Conservation (phyloP, 2,329 filamentous ascomycete genomes). For the Akanthomyces lecanii region DNA sequence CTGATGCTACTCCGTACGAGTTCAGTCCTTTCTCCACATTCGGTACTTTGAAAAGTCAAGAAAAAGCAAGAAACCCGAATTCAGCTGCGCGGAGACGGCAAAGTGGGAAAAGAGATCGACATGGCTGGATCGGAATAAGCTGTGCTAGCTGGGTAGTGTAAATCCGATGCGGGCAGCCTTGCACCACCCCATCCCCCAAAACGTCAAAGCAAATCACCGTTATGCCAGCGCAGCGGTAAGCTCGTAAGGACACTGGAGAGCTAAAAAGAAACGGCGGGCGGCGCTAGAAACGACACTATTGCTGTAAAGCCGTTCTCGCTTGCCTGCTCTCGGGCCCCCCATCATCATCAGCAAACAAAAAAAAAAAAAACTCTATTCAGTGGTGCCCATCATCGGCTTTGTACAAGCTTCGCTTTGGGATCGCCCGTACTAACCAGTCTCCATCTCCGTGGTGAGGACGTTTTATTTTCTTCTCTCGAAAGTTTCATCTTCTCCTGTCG, state of each 20-base stretch:
- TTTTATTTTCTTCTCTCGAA: too few relatives aligned
- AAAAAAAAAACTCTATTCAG: not conserved
- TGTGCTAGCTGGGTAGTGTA: not conserved
- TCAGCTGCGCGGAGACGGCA: not conserved
- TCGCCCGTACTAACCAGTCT: too few relatives aligned
- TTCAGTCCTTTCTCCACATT: too few relatives aligned
- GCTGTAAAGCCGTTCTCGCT: not conserved
- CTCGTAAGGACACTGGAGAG: too few relatives aligned
- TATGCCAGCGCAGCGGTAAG: not conserved
- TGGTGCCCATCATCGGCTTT: not conserved
- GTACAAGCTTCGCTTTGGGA: not conserved
- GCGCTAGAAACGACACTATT: not conserved
- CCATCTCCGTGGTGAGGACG: too few relatives aligned
- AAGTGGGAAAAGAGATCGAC: not conserved
- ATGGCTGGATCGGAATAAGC: constrained; percentile 6
- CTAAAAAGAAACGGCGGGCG: not conserved
- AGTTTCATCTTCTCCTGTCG: too few relatives aligned
- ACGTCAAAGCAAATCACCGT: not conserved
- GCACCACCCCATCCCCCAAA: not conserved
- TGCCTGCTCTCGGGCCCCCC: too few relatives aligned
- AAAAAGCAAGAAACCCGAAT: not conserved
- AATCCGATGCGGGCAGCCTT: constrained; percentile 3
- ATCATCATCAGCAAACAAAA: not conserved
- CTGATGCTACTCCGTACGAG: too few relatives aligned
- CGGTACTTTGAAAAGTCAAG: too few relatives aligned